Conservation (phyloP, 257 asterid species). For the Jacaranda mimosifolia region DNA sequence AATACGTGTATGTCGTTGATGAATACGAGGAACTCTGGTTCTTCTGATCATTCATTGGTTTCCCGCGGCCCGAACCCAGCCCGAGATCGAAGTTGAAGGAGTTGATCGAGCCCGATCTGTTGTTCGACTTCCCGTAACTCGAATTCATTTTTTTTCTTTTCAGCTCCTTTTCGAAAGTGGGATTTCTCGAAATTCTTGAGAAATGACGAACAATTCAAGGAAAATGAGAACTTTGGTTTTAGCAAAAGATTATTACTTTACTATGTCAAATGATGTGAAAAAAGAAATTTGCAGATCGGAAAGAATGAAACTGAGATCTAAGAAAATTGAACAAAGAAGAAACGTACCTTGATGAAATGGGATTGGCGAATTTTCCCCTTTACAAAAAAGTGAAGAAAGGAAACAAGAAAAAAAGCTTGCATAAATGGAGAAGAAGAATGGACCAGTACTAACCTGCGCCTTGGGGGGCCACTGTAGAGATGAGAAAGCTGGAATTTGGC, state of each 20-base stretch:
- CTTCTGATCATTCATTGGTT: conserved; percentile 73
- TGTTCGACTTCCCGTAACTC: conserved; percentile 73
- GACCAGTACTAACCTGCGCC: conserved; percentile 32
- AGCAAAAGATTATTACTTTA: not conserved
- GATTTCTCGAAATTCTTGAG: not conserved
- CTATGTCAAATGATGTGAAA: not conserved
- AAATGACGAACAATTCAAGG: conserved; percentile 19
- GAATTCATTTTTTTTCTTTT: conserved; percentile 62
- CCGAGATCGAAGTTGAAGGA: conserved; percentile 91
- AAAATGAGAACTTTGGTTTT: not conserved
- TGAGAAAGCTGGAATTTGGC: not conserved
- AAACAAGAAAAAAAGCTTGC: not conserved
- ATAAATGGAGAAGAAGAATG: not conserved
- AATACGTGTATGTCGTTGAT: conserved; percentile 42
- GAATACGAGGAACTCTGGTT: conserved; percentile 56
- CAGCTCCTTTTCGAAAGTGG: not conserved
- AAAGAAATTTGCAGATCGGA: conserved; percentile 36
- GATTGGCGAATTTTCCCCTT: not conserved
- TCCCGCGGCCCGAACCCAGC: conserved; percentile 62
- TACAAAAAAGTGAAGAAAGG: not conserved
- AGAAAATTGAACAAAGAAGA: not conserved
- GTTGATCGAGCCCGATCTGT: conserved; percentile 59
- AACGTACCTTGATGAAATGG: conserved; percentile 24
- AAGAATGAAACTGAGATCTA: conserved; percentile 39
- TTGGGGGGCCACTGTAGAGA: not conserved